Conservation (phyloP, 2,329 filamentous ascomycete genomes). For the Penicillium sp. region DNA sequence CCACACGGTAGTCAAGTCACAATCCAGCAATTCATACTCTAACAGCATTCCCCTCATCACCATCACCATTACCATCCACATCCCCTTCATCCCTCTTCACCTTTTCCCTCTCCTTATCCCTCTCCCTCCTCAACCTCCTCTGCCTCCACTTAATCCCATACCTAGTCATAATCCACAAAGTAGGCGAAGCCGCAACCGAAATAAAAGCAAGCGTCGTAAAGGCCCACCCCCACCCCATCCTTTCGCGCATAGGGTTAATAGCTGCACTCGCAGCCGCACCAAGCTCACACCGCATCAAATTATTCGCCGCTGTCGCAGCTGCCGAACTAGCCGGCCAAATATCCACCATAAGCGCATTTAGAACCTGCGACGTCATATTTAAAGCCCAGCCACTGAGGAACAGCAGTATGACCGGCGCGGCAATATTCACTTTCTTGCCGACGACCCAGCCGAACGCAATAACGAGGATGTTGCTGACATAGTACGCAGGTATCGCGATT, state of each 20-base stretch:
- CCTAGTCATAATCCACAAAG: constrained; percentile 33
- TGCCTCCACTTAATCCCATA: constrained; percentile 35
- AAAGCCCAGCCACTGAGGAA: constrained; percentile 41
- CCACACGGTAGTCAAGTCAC: too few species aligned
- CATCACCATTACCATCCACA: neutral
- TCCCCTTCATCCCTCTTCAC: neutral
- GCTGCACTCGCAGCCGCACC: constrained; percentile 45
- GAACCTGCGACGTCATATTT: constrained; percentile 41
- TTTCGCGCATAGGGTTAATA: constrained; percentile 43
- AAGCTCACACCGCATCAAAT: constrained; percentile 45
- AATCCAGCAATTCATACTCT: too few species aligned
- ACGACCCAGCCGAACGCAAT: constrained; percentile 44
- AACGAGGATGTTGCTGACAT: constrained; percentile 28
- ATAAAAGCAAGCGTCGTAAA: constrained; percentile 46
- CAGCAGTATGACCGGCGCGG: constrained; percentile 38
- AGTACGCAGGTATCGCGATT: constrained; percentile 39
- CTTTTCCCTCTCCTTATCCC: neutral
- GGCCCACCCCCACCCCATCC: constrained; percentile 47
- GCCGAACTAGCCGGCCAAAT: constrained; percentile 42
- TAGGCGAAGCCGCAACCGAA: constrained; percentile 18
- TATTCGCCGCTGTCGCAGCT: constrained; percentile 47
- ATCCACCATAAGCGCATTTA: constrained; percentile 52
- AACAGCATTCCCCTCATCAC: too few species aligned
- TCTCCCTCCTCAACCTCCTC: constrained; percentile 16
- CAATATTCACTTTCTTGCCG: constrained; percentile 33